Evolutionary conservation across 805 yeast species (phyloP).

Genomic region (Saturnispora ahearnii): DNA sequence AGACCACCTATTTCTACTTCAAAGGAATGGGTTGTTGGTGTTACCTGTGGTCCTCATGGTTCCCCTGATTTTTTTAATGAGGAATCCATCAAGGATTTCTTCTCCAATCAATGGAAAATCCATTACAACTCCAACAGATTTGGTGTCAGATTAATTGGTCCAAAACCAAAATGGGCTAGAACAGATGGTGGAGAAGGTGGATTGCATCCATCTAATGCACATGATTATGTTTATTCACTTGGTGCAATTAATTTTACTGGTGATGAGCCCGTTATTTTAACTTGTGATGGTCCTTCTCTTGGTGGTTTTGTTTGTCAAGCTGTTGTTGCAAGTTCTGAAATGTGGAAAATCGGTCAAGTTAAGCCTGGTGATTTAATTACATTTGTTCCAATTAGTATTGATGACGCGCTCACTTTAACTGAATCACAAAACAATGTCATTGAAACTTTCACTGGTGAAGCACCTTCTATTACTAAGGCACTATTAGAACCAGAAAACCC

Average conservation of each 20-base stretch:
- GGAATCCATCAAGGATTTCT: slow-evolving; percentile 70
- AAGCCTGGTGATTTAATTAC: slow-evolving; percentile 85
- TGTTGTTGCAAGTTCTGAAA: slow-evolving; percentile 89
- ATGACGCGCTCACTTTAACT: slow-evolving; percentile 58
- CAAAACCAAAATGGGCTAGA: slow-evolving; percentile 96
- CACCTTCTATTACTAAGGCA: slow-evolving; percentile 24
- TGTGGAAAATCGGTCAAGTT: slow-evolving; percentile 98
- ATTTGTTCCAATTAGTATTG: slow-evolving; percentile 70
- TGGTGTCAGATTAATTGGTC: slow-evolving; percentile 91
- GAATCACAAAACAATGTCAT: slow-evolving; percentile 49
- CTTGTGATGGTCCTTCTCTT: slow-evolving; percentile 95
- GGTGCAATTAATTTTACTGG: slow-evolving; percentile 98
- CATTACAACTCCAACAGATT: slow-evolving; percentile 96
- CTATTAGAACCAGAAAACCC: slow-evolving; percentile 55
- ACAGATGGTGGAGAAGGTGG: slow-evolving; percentile 97
- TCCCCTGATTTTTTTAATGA: slow-evolving; percentile 86
- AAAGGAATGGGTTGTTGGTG: slow-evolving; percentile 76
- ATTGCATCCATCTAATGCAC: slow-evolving; percentile 96
- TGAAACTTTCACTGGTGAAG: slow-evolving; percentile 34
- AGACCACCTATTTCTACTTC: slow-evolving; percentile 43
- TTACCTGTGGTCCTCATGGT: slow-evolving; percentile 96
- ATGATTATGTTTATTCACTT: slow-evolving; percentile 90
- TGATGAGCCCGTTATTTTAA: slow-evolving; percentile 94
- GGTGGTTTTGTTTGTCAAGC: slow-evolving; percentile 98
- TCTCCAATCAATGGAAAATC: slow-evolving; percentile 77